Evolutionary conservation across 2,329 filamentous ascomycete species (phyloP).

Genomic region (Hymenoscyphus occultus): DNA sequence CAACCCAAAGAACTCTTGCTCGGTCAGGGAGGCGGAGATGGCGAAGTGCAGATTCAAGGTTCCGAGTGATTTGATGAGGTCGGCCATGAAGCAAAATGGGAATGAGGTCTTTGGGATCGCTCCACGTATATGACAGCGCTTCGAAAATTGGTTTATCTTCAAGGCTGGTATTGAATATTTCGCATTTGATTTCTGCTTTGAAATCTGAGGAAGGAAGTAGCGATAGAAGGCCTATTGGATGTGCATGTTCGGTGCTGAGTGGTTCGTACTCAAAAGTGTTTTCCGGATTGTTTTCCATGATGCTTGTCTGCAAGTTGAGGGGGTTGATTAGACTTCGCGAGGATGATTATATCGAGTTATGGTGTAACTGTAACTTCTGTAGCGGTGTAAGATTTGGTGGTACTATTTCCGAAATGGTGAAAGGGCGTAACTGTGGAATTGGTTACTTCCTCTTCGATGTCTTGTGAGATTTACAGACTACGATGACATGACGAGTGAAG

Average conservation of each 20-base stretch:
- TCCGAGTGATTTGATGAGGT: neutral
- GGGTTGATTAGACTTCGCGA: neutral
- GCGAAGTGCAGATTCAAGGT: neutral
- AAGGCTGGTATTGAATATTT: neutral
- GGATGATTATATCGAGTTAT: no score
- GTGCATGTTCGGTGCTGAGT: neutral
- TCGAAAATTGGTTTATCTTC: neutral
- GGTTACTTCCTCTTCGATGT: no score
- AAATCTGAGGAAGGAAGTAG: neutral
- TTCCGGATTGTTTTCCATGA: neutral
- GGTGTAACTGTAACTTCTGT: no score
- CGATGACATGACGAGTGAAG: no score
- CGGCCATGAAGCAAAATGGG: neutral
- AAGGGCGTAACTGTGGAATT: no score
- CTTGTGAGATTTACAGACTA: no score
- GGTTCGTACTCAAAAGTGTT: neutral
- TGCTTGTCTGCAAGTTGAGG: neutral
- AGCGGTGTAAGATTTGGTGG: no score
- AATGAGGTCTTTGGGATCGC: neutral
- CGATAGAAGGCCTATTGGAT: neutral
- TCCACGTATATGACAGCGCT: neutral
- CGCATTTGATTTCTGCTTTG: neutral
- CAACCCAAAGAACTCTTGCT: neutral
- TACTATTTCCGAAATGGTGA: no score
- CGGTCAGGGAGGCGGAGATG: neutral